These are phyloP conservation scores for Juncus inflexus DNA, from an alignment of 176 grass and related monocot species.

Conservation along the genomic window DNA sequence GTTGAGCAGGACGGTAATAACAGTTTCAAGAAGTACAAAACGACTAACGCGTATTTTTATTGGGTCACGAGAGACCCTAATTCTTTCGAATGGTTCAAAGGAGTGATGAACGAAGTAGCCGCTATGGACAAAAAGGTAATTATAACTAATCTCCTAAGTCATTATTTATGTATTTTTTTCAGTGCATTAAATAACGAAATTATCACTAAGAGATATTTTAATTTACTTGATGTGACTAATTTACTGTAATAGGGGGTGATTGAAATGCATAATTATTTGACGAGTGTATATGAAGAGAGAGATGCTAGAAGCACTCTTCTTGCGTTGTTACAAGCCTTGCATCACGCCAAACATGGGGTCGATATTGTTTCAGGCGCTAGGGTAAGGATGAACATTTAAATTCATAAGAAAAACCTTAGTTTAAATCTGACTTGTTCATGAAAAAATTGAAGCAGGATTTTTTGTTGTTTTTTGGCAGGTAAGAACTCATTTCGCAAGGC, in stretches of 20 bases:
- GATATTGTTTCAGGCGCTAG: conserved; percentile 88
- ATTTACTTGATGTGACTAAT: too few species aligned
- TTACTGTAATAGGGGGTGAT: conserved; percentile 59
- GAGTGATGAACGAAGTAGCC: conserved; percentile 76
- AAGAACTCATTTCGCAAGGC: conserved; percentile 91
- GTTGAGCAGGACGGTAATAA: conserved; percentile 22
- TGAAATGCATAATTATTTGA: conserved; percentile 98
- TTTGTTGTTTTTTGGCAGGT: conserved; percentile 42
- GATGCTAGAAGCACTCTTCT: conserved; percentile 83
- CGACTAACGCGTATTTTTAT: conserved; percentile 67
- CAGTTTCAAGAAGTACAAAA: conserved; percentile 20
- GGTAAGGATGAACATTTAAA: conserved; percentile 26
- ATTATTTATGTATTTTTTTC: neutral
- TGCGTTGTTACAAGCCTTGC: conserved; percentile 85
- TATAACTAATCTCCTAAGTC: neutral
- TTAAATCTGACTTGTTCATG: too few species aligned
- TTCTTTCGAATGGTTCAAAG: conserved; percentile 90
- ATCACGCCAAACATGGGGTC: conserved; percentile 80
- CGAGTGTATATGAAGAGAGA: conserved; percentile 97
- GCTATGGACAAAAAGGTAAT: conserved; percentile 53
- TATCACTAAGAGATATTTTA: too few species aligned
- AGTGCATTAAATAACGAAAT: too few species aligned
- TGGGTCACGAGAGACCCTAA: conserved; percentile 74
- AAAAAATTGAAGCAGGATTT: neutral
- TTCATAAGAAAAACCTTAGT: too few species aligned